These are phyloP conservation scores for Grammothele lineata DNA, from an alignment of 768 basidiomycete species.

Conservation along the genomic window DNA sequence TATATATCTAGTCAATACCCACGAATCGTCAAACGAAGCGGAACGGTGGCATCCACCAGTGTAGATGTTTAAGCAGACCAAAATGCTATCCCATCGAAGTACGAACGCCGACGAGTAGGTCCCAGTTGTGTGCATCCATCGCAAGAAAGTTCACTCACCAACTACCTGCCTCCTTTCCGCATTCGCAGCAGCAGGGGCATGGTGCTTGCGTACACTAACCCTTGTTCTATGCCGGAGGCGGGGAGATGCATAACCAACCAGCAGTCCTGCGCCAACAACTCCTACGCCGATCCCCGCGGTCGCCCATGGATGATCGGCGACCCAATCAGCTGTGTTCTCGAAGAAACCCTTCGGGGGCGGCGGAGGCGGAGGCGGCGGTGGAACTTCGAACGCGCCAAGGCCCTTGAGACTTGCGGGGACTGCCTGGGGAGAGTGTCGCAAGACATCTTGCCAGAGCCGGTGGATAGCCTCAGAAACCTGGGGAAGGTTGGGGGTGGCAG, in stretches of 20 bases:
- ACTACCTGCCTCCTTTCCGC: slow-evolving; percentile 44
- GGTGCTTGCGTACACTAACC: slow-evolving; percentile 20
- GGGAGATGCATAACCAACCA: slow-evolving; percentile 49
- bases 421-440: slow-evolving; percentile 69
- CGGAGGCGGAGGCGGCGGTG: slow-evolving; percentile 59
- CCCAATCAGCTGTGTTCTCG: slow-evolving; percentile 48
- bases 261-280: slow-evolving; percentile 55
- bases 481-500: slow-evolving; percentile 57
- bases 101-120: too few relatives aligned
- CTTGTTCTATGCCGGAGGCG: slow-evolving; percentile 16
- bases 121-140: too few relatives aligned
- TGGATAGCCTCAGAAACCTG: slow-evolving; percentile 62
- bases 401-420: slow-evolving; percentile 43
- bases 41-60: too few relatives aligned
- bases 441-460: slow-evolving; percentile 73
- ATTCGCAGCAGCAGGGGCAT: slow-evolving; percentile 20
- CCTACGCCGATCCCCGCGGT: slow-evolving; percentile 51
- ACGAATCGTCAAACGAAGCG: too few relatives aligned
- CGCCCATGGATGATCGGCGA: slow-evolving; percentile 57
- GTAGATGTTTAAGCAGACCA: too few relatives aligned
- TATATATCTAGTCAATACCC: slow-evolving; percentile 6
- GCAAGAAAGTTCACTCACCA: slow-evolving; percentile 26
- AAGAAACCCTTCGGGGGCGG: slow-evolving; percentile 42
- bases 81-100: too few relatives aligned
- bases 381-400: slow-evolving; percentile 70